Conservation (phyloP, 2,329 filamentous ascomycete genomes). For the Verticillium dahliae region DNA sequence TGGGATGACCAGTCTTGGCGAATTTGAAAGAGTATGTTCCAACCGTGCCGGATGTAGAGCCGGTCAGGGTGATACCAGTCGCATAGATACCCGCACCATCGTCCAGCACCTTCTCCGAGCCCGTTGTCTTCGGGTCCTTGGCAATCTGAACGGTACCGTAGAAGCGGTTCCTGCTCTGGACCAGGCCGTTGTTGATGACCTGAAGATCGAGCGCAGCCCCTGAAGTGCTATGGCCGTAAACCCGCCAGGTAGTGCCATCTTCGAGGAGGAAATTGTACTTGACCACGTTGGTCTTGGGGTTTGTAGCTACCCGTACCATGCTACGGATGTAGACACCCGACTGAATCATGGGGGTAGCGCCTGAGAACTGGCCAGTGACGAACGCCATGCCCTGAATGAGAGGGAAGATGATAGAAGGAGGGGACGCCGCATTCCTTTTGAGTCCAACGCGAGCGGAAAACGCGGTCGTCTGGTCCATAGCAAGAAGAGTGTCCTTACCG, state of each 20-base stretch:
- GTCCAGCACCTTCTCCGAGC: constrained; percentile 57
- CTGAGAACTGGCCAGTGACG: constrained; percentile 63
- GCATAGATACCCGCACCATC: constrained; percentile 63
- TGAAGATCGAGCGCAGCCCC: constrained; percentile 51
- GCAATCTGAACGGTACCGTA: constrained; percentile 72
- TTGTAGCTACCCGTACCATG: constrained; percentile 40
- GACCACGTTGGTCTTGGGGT: constrained; percentile 49
- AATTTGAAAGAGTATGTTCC: constrained; percentile 65
- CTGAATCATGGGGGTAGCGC: constrained; percentile 59
- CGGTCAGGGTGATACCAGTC: constrained; percentile 51
- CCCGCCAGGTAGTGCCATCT: constrained; percentile 61
- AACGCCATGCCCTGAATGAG: constrained; percentile 76
- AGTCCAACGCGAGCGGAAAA: constrained; percentile 58
- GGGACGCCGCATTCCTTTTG: constrained; percentile 33
- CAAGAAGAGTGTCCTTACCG: constrained; percentile 41
- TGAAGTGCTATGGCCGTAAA: constrained; percentile 54
- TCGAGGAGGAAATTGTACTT: constrained; percentile 64
- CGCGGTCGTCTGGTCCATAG: constrained; percentile 37
- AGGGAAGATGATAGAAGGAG: constrained; percentile 59
- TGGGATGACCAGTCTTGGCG: constrained; percentile 52
- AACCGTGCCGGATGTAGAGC: constrained; percentile 41
- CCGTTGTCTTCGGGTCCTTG: constrained; percentile 53
- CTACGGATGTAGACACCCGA: constrained; percentile 60
- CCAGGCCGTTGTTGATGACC: constrained; percentile 49
- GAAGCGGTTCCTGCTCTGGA: constrained; percentile 56